phyloP scores from a whole-genome alignment of 345 rosid genomes.

The Syzygium jambos region DNA sequence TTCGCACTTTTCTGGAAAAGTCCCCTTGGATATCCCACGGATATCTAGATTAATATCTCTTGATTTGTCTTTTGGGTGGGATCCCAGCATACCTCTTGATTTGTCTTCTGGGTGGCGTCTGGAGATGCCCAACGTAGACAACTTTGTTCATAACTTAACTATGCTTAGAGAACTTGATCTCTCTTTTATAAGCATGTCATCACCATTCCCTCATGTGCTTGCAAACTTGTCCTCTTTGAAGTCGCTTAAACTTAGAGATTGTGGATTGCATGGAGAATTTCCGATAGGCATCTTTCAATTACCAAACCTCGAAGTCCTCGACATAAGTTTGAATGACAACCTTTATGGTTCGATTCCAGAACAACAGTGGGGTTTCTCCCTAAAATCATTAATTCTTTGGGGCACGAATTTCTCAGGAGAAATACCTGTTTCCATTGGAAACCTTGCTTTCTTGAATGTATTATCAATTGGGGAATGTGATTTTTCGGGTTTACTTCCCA shows the following conservation, averaged over 20 bases:
- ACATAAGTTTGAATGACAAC: rapidly evolving
- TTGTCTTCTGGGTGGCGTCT: neutral
- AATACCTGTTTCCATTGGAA: neutral
- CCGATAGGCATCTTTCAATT: neutral
- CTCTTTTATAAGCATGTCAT: neutral
- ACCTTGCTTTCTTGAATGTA: too few species aligned
- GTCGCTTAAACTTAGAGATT: neutral
- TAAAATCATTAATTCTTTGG: too few species aligned
- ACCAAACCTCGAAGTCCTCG: neutral
- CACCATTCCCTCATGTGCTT: neutral
- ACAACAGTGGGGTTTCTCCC: neutral
- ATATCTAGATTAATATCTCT: neutral
- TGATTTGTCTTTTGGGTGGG: neutral
- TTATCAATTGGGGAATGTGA: rapidly evolving
- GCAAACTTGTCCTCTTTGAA: neutral
- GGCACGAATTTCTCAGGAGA: neutral
- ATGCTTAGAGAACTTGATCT: neutral
- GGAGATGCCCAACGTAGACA: neutral
- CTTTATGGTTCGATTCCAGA: neutral
- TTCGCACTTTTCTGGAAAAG: neutral
- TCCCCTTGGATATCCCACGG: neutral
- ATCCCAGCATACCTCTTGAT: neutral
- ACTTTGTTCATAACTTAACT: neutral
- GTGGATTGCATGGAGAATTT: neutral
- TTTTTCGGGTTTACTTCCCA: neutral